Evolutionary conservation across 768 basidiomycete species (phyloP).

Genomic region (Mycena crocata): DNA sequence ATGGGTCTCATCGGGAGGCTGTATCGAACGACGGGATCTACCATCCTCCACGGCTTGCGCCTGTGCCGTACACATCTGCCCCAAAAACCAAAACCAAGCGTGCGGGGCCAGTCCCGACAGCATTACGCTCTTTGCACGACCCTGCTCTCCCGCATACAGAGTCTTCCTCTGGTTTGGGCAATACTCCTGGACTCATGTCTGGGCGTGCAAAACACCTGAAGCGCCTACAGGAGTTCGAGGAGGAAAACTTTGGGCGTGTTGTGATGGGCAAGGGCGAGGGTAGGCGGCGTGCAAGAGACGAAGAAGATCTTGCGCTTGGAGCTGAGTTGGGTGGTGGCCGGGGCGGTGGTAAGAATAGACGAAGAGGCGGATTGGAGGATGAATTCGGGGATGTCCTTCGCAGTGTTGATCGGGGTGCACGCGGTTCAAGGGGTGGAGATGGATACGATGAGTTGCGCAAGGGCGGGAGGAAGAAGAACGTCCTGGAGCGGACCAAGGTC

Average conservation of each 20-base stretch:
- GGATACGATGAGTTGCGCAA: conserved; percentile 87
- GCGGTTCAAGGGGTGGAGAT: conserved; percentile 56
- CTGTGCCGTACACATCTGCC: conserved; percentile 80
- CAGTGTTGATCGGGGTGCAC: conserved; percentile 62
- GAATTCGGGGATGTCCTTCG: conserved; percentile 87
- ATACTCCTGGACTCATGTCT: conserved; percentile 65
- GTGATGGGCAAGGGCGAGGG: conserved; percentile 92
- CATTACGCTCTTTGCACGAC: conserved; percentile 66
- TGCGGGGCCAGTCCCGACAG: conserved; percentile 66
- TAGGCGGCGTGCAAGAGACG: conserved; percentile 77
- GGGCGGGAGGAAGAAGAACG: conserved; percentile 71
- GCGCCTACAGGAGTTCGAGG: conserved; percentile 89
- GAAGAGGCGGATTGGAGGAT: conserved; percentile 81
- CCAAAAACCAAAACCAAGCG: conserved; percentile 61
- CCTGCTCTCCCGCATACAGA: conserved; percentile 73
- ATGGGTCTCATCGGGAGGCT: conserved; percentile 27
- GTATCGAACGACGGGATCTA: conserved; percentile 66
- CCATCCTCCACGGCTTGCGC: conserved; percentile 88
- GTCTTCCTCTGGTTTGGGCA: conserved; percentile 78
- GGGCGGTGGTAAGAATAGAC: conserved; percentile 63
- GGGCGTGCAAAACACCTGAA: conserved; percentile 84
- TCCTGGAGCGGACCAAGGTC: conserved; percentile 58
- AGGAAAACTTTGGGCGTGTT: conserved; percentile 92
- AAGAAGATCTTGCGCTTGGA: conserved; percentile 89
- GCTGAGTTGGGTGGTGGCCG: conserved; percentile 62